Evolutionary conservation across 768 basidiomycete genomes (phyloP), one percentile per base, ranked within the genome.

Genomic region (Auriscalpium orientale): DNA sequence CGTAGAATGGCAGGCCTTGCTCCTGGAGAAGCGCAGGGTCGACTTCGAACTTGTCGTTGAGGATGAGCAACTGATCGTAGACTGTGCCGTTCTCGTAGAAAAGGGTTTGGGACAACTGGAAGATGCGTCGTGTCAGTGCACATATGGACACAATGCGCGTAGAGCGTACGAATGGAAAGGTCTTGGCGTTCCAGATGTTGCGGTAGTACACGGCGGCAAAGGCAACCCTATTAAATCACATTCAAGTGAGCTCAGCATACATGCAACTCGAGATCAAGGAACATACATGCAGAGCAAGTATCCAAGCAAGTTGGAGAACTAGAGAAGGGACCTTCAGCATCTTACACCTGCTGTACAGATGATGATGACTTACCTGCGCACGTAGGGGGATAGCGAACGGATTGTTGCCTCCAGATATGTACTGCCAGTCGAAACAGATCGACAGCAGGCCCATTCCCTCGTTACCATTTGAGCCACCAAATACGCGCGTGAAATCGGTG

Each of bases 301-400:
- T 1, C 81, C 83, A 20, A 75, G 65, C 51, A 80, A 76, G 18
- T 71, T 63, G 1, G 79, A 82, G 37, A 82, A 49, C 66, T 80
- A 45, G 28, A 20, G 13, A 40, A 22, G 1, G 10, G 7, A n/a
- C 22, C 9, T 13, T 58, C 1, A 52, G 49, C 1, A 8, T 12
- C 6, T 6, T 22, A 8, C 2, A 15, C 33, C 12, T 18, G 44
- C 22, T 10, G 8, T 6, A 48, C 9, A n/a, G 5, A 1, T 21
- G 35, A 9, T 22, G 6, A n/a, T 11, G 18, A 10, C 15, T 10
- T 44, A 65, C 62, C 56, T 70, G 81, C 3, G 81, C 78, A 7
- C 75, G 74, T 11, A 85, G 65, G 1, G 83, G 83, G 28, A 81
- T 81, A 3, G 74, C 67, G 65, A 83, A 67, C 4, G 81, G 80